phyloP scores from a whole-genome alignment of 1,284 basidiomycete genomes.

The Laetiporus sulphureus region DNA sequence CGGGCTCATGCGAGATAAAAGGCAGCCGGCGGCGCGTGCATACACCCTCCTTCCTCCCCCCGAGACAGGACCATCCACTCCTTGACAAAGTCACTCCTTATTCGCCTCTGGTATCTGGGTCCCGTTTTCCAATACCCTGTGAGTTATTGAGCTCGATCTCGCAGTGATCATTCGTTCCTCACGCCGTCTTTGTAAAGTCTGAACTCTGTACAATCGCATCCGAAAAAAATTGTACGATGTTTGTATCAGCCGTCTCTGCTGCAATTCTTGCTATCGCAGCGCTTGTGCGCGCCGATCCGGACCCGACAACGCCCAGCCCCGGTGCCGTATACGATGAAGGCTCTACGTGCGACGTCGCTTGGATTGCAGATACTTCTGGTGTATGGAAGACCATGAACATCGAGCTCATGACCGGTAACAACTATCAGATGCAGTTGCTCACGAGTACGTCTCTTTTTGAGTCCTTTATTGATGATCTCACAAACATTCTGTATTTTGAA shows the following conservation, averaged over 20 bases:
- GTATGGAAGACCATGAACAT: conserved; percentile 63
- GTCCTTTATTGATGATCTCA: not conserved
- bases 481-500: not conserved
- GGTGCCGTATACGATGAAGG: conserved; percentile 53
- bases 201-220: too few species aligned
- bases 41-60: conserved; percentile 1
- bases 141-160: too few species aligned
- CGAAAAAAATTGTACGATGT: too few species aligned
- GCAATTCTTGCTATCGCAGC: conserved; percentile 34
- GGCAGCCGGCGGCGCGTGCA: not conserved
- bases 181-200: too few species aligned
- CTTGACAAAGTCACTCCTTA: conserved; percentile 19
- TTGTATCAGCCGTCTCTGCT: conserved; percentile 33
- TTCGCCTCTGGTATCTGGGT: too few species aligned
- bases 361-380: conserved; percentile 49
- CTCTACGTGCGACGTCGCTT: conserved; percentile 42
- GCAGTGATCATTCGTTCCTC: too few species aligned
- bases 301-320: conserved; percentile 42
- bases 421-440: conserved; percentile 63
- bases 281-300: conserved; percentile 41
- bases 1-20: not conserved
- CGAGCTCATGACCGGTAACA: conserved; percentile 75
- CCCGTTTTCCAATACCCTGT: too few species aligned
- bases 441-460: conserved; percentile 41
- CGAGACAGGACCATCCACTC: conserved; percentile 9